Percentiles rank a stretch among this genome's conserved stretches.
These are phyloP conservation scores for Austroboletus festivus DNA, from an alignment of 768 basidiomycete genomes.

Conservation along the genomic window DNA sequence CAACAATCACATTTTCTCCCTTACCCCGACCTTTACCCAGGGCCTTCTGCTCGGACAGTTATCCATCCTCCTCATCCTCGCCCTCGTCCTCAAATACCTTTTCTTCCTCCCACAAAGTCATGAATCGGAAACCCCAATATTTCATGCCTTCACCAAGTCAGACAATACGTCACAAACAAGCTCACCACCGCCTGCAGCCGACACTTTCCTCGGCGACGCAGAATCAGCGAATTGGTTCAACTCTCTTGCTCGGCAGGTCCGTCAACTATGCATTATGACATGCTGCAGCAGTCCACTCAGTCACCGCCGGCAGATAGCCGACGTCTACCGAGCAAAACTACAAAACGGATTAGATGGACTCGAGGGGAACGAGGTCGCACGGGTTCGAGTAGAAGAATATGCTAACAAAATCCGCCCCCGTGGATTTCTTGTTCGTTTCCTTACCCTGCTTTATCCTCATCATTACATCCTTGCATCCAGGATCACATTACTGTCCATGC, in stretches of 20 bases:
- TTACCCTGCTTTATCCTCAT: neutral
- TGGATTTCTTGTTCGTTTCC: conserved; percentile 56
- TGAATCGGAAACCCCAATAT: conserved; percentile 53
- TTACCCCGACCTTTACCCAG: conserved; percentile 92
- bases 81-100: conserved; percentile 87
- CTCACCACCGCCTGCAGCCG: conserved; percentile 16
- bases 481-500: conserved; percentile 85
- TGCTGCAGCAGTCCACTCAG: neutral
- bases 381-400: conserved; percentile 74
- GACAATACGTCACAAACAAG: conserved; percentile 42
- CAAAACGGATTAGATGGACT: conserved; percentile 64
- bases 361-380: conserved; percentile 82
- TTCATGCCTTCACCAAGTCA: conserved; percentile 56
- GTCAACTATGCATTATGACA: conserved; percentile 13
- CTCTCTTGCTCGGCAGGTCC: conserved; percentile 74
- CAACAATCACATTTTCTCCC: conserved; percentile 61
- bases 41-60: conserved; percentile 91
- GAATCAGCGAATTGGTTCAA: conserved; percentile 96
- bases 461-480: conserved; percentile 37
- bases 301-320: conserved; percentile 46
- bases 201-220: conserved; percentile 23
- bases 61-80: conserved; percentile 75
- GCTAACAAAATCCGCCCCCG: conserved; percentile 74
- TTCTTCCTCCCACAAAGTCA: conserved; percentile 80
- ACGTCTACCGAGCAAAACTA: conserved; percentile 75